Evolutionary conservation across 176 grass and related monocot species (phyloP), one percentile per base, ranked within the genome.

Genomic region (Eleusine indica): DNA sequence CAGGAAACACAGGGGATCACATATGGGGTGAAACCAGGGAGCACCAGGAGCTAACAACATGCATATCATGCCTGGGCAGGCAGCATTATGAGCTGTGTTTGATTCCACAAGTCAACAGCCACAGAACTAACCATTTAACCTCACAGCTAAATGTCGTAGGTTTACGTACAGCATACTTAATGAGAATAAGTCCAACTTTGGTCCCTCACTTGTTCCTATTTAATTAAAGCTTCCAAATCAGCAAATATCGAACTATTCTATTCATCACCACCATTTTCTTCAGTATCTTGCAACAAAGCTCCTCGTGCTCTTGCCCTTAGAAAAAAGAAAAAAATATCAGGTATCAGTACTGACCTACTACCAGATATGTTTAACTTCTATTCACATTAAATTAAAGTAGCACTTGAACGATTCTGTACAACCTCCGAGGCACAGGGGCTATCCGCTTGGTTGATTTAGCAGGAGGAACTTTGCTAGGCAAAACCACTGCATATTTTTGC

Each of bases 251-350:
- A 76, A 66, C 80, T 87, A 85, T 79, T 85, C 77, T 87, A 87
- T 79, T 85, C 42, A 39, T 93, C 86, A 63, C 90, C 87, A 53
- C 64, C 89, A 57, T 88, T 51, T 16, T 95, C 90, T 30, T 83
- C 75, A 38, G 71, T 81, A 89, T 86, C 84, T 83, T 96, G 91
- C 82, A 96, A 88, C 46, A 90, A 78, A 89, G 87, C 93, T 71
- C 96, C 93, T 89, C 93, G 90, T 56, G 43, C 80, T 73, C 89
- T 90, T 66, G 91, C 84, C 86, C 91, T 95, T 72, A 76, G 74
- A 21, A 80, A 53, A 53, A 81, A 9, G 21, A 80, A 53, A 53
- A 81, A 9, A 74, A 54, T 1, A 80, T 8, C 69, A 74, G 62
- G 54, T 17, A 67, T 83, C 28, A 87, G 41, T 77, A 75, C 6